Conservation (phyloP, 345 rosid genomes). For the Durio zibethinus region DNA sequence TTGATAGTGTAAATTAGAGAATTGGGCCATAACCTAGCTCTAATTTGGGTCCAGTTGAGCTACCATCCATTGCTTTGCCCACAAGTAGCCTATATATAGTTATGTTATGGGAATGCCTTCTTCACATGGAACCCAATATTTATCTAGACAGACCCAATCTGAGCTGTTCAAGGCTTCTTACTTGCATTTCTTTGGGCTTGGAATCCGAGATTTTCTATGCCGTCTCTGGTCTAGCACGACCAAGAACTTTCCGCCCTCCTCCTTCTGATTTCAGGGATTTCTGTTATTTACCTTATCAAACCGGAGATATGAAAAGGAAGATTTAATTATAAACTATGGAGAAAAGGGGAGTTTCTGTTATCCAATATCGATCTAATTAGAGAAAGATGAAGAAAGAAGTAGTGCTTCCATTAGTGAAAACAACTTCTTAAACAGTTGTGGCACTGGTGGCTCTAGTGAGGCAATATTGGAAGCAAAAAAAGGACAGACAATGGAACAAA, state of each 20-base stretch:
- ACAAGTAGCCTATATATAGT: not conserved
- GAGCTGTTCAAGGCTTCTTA: not conserved
- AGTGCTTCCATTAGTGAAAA: conserved; percentile 17
- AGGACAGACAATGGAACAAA: conserved; percentile 26
- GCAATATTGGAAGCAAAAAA: conserved; percentile 23
- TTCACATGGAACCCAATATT: not conserved
- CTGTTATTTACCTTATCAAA: not conserved
- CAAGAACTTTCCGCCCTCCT: not conserved
- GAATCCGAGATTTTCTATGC: not conserved
- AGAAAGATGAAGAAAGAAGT: conserved; percentile 28
- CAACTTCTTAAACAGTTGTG: conserved; percentile 17
- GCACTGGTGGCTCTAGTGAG: conserved; percentile 18
- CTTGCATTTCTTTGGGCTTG: not conserved
- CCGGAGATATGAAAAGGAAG: not conserved
- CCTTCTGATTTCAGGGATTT: not conserved
- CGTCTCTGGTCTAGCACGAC: not conserved
- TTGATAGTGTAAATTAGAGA: not conserved
- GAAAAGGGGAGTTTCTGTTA: not conserved
- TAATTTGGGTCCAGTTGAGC: too few species aligned
- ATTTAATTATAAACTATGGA: not conserved
- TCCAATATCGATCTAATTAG: not conserved
- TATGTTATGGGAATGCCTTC: not conserved
- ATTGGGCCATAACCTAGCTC: too few species aligned
- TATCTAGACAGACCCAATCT: not conserved
- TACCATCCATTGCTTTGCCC: not conserved